Base-by-base conservation (phyloP, 176 grass and related monocot species). In the Aegilops tauschii region DNA sequence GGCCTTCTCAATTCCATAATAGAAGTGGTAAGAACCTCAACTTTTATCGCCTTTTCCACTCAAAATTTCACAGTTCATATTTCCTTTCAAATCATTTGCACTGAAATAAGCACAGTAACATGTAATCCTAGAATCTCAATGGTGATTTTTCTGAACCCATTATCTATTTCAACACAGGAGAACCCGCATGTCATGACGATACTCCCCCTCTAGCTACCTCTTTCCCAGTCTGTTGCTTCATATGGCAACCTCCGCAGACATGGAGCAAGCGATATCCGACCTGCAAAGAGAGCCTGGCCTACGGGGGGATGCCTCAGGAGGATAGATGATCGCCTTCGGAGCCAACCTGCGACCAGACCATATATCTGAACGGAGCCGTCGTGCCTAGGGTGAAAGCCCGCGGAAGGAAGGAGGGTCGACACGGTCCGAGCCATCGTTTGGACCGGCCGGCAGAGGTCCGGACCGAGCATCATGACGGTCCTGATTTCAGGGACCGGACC, bases 1-100 rank as follows among this genome's bases (percentile, higher is more conserved):
- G 90, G 90, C 31, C 87, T 96, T 79, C 91, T 94, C 70, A 94
- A 84, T 87, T 96, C 97, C 42, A 87, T 99, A 76, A 96, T 96
- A 73, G 96, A 99, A 93, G 87, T 80, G 90, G 97, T 99, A 96
- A 87, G 89, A 14, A 78, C 27, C 23, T 87, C 29, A 21, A 47
- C 56, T 45, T 54, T 64, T 65, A 37, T 20, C 16, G 4, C 73
- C 79, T 50, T 61, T 30, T 36, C 5, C 7, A 8, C 37, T 62
- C 28, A 82, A 61, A 76, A 8, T 66, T 39, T 5, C 16, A 81
- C 1, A 44, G 23, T 65, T 6, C 37, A 29, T 69, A 37, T 82
- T 14, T 45, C 4, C 2, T 44, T 13, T 27, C 13, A 14, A 8
- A 73, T 25, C n/a, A 45, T 23, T 73, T 4, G 68, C 1, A 73